These are phyloP conservation scores for Fragilaria radians DNA, from an alignment of 108 stramenopile species.

Conservation along the genomic window DNA sequence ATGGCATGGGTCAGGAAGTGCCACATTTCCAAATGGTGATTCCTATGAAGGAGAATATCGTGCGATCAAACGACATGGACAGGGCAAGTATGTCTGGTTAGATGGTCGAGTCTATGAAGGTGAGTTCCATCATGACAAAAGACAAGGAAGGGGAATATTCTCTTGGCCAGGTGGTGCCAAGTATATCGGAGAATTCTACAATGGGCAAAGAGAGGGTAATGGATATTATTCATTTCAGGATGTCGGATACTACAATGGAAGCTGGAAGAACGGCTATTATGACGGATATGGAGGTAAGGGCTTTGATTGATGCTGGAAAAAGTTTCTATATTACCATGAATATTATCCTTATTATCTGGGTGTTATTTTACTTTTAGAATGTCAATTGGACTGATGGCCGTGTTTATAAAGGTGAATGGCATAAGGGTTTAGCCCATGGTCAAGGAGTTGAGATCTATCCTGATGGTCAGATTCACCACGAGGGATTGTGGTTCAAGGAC, in stretches of 20 bases:
- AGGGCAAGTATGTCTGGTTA: slow-evolving; percentile 29
- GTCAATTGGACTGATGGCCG: slow-evolving; percentile 38
- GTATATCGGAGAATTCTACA: slow-evolving; percentile 40
- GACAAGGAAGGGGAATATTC: slow-evolving; percentile 38
- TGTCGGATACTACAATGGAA: too few relatives aligned
- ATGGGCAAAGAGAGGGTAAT: slow-evolving; percentile 51
- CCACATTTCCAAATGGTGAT: slow-evolving; percentile 39
- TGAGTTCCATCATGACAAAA: slow-evolving; percentile 47
- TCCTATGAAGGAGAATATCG: slow-evolving; percentile 10
- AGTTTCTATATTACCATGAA: too few relatives aligned
- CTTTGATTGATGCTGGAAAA: too few relatives aligned
- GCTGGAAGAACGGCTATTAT: too few relatives aligned
- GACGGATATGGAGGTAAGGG: too few relatives aligned
- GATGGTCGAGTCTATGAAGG: slow-evolving; percentile 38
- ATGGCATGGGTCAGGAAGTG: slow-evolving; percentile 34
- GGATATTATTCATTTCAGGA: too few relatives aligned
- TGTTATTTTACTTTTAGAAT: too few relatives aligned
- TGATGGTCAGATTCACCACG: slow-evolving; percentile 49
- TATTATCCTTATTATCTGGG: too few relatives aligned
- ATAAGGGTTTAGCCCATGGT: slow-evolving; percentile 53
- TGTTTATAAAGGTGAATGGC: slow-evolving; percentile 35
- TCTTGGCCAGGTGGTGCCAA: slow-evolving; percentile 36
- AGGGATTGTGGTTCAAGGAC: slow-evolving; percentile 51
- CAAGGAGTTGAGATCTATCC: slow-evolving; percentile 43
- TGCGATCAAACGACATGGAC: not conserved